phyloP scores from a whole-genome alignment of 148 eudicot genomes.

The Dianthus caryophyllus region DNA sequence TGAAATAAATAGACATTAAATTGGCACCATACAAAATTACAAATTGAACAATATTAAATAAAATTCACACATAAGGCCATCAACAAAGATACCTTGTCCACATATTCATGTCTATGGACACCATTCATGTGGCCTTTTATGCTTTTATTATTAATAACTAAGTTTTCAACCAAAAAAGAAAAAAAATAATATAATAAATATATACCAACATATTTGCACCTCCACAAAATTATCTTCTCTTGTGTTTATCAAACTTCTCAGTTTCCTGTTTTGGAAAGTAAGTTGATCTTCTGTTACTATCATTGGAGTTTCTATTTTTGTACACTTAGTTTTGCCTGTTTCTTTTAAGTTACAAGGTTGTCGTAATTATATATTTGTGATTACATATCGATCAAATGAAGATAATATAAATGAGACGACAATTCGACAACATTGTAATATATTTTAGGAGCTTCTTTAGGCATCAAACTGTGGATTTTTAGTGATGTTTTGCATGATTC shows the following conservation, averaged over 20 bases:
- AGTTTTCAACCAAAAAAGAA: not conserved
- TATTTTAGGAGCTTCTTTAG: not conserved
- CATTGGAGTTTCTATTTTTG: not conserved
- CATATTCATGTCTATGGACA: not conserved
- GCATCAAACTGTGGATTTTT: not conserved
- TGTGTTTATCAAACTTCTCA: not conserved
- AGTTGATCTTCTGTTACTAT: not conserved
- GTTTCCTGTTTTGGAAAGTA: conserved; percentile 4
- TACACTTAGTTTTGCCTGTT: not conserved
- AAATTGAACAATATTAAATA: not conserved
- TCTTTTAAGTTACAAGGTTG: too few relatives aligned
- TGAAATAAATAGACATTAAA: not conserved
- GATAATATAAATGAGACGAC: too few relatives aligned
- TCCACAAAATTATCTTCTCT: not conserved
- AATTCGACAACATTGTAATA: not conserved
- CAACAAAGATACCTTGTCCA: not conserved
- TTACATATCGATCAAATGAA: too few relatives aligned
- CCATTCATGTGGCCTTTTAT: not conserved
- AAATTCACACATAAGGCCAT: not conserved
- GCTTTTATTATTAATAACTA: not conserved
- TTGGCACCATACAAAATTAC: not conserved
- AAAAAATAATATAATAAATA: not conserved
- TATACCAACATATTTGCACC: not conserved
- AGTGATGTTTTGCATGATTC: not conserved
- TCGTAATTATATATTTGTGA: too few relatives aligned